Conservation (phyloP, 345 rosid genomes). For the Acer saccharum region DNA sequence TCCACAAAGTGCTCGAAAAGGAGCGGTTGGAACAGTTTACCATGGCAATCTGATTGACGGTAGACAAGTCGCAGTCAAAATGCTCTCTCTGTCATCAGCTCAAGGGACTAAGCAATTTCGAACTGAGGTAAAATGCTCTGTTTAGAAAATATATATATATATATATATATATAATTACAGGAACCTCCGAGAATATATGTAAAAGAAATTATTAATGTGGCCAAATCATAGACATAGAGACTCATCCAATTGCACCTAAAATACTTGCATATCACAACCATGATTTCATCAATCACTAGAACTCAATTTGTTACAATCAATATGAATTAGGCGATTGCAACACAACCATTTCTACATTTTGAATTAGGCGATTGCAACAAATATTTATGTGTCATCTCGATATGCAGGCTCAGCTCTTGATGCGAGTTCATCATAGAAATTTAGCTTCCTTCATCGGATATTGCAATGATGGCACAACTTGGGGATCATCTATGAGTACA, state of each 20-base stretch:
- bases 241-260: no score
- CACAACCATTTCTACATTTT: no score
- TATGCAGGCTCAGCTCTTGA: conserved; percentile 41
- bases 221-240: not conserved
- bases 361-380: no score
- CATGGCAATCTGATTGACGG: conserved; percentile 27
- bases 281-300: not conserved
- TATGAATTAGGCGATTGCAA: no score
- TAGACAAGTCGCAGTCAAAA: conserved; percentile 36
- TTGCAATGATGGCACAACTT: conserved; percentile 35
- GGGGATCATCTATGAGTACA: conserved; percentile 41
- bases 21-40: conserved; percentile 43
- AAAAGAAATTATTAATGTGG: not conserved
- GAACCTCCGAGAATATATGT: not conserved
- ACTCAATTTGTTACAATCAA: no score
- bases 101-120: conserved; percentile 36
- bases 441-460: conserved; percentile 42
- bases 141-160: no score
- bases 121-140: conserved; percentile 25
- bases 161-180: no score
- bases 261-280: no score
- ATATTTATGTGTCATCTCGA: not conserved
- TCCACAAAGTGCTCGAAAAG: conserved; percentile 28
- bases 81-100: conserved; percentile 28
- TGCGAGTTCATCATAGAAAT: conserved; percentile 45